Evolutionary conservation across 768 basidiomycete species (phyloP).

Genomic region (Phaeolepiota aurea): DNA sequence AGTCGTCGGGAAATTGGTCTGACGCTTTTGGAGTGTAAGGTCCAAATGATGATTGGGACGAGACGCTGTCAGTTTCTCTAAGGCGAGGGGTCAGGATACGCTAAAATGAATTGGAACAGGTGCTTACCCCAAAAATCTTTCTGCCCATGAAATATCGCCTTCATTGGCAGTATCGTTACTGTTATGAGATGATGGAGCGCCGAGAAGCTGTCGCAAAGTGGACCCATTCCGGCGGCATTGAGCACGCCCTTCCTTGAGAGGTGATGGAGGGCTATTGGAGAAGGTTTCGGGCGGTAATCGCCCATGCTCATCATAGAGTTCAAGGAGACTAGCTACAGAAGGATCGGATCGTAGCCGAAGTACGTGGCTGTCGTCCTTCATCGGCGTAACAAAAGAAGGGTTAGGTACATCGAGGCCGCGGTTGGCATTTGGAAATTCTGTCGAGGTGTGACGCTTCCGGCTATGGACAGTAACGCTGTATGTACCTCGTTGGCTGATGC

Average conservation of each 20-base stretch:
- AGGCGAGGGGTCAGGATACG: too few relatives aligned
- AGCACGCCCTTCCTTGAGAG: constrained; percentile 32
- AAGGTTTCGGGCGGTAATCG: constrained; percentile 54
- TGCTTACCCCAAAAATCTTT: constrained; percentile 62
- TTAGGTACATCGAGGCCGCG: constrained; percentile 24
- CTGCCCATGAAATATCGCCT: constrained; percentile 82
- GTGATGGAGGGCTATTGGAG: constrained; percentile 46
- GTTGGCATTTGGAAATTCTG: constrained; percentile 61
- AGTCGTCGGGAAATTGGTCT: constrained; percentile 27
- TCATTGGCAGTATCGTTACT: constrained; percentile 33
- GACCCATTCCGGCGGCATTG: constrained; percentile 60
- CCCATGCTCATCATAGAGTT: constrained; percentile 69
- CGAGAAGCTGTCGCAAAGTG: constrained; percentile 66
- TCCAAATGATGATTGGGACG: constrained; percentile 39
- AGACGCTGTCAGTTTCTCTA: constrained; percentile 23
- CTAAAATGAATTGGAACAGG: not conserved
- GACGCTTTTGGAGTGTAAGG: constrained; percentile 44
- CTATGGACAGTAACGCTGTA: constrained; percentile 69
- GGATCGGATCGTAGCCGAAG: constrained; percentile 63
- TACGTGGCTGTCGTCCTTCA: constrained; percentile 41
- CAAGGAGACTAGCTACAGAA: constrained; percentile 66
- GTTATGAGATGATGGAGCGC: constrained; percentile 31
- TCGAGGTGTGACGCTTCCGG: constrained; percentile 50
- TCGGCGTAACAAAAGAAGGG: constrained; percentile 21
- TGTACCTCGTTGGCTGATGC: constrained; percentile 42